Conservation (phyloP, 108 stramenopile species). For the Stephanodiscus minutulus region DNA sequence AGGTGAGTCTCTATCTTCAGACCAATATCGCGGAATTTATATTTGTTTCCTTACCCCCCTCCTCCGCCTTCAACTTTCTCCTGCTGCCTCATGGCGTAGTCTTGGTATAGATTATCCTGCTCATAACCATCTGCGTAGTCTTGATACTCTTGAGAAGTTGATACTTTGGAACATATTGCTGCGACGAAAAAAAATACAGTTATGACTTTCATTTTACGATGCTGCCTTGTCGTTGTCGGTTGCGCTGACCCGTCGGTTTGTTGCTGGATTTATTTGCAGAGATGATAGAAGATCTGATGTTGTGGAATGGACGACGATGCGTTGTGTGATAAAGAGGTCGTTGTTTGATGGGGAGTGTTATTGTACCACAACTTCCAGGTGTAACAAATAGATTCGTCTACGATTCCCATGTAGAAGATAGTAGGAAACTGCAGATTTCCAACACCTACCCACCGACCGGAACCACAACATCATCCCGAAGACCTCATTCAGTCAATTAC, state of each 20-base stretch:
- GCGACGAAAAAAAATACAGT: slow-evolving; percentile 31
- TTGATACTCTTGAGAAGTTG: slow-evolving; percentile 61
- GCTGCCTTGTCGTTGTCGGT: background rate
- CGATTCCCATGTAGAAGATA: background rate
- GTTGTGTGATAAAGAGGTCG: no score
- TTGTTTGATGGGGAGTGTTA: background rate
- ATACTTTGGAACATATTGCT: slow-evolving; percentile 15
- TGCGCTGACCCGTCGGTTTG: background rate
- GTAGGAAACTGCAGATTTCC: no score
- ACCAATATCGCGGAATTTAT: slow-evolving; percentile 17
- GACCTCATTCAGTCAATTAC: no score
- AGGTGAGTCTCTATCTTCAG: background rate
- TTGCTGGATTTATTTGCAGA: background rate
- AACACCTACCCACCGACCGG: no score
- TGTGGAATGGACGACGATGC: background rate
- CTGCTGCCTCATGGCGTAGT: slow-evolving; percentile 73
- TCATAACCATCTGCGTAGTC: slow-evolving; percentile 71
- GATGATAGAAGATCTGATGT: background rate
- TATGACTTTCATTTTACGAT: slow-evolving; percentile 30
- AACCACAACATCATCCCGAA: no score
- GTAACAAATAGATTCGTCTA: background rate
- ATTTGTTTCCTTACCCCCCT: background rate
- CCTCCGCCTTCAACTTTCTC: slow-evolving; percentile 56
- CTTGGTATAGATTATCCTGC: slow-evolving; percentile 75
- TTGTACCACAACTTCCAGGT: slow-evolving; percentile 1